Conservation (phyloP, 106 monocot species). For the Triglochin maritima region DNA sequence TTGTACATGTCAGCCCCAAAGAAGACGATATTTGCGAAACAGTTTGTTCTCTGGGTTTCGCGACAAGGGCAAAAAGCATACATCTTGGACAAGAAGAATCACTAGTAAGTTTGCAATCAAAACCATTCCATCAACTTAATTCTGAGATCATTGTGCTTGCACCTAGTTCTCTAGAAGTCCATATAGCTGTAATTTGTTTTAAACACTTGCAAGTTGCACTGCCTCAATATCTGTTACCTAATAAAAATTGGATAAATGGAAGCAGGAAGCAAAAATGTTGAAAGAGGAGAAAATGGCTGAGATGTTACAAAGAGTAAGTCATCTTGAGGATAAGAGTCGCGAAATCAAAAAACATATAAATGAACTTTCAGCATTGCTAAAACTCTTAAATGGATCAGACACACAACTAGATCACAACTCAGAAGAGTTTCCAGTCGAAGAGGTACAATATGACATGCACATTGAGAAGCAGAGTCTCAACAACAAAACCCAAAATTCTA, state of each 20-base stretch:
- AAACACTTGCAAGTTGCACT: too few species aligned
- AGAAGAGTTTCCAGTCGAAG: not conserved
- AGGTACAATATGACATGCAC: not conserved
- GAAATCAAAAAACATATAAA: not conserved
- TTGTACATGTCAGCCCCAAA: constrained; percentile 67
- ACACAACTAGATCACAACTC: not conserved
- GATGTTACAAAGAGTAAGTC: not conserved
- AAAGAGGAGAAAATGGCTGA: constrained; percentile 1
- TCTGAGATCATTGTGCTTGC: too few species aligned
- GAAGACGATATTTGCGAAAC: constrained; percentile 67
- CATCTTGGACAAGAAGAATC: constrained; percentile 40
- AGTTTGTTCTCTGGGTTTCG: constrained; percentile 54
- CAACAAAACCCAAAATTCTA: too few species aligned
- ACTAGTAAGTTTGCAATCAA: constrained; percentile 30
- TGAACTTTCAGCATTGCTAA: not conserved
- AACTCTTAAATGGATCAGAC: not conserved
- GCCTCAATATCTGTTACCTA: too few species aligned
- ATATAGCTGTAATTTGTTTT: not conserved
- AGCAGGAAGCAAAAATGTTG: not conserved
- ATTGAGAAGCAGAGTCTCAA: not conserved
- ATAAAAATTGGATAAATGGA: not conserved
- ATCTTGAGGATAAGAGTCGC: constrained; percentile 4
- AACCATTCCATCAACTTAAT: too few species aligned
- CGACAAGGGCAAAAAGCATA: constrained; percentile 48
- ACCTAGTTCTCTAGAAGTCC: too few species aligned